Base-by-base conservation (phyloP, 2,329 filamentous ascomycete species). In the Colletotrichum liriopes region DNA sequence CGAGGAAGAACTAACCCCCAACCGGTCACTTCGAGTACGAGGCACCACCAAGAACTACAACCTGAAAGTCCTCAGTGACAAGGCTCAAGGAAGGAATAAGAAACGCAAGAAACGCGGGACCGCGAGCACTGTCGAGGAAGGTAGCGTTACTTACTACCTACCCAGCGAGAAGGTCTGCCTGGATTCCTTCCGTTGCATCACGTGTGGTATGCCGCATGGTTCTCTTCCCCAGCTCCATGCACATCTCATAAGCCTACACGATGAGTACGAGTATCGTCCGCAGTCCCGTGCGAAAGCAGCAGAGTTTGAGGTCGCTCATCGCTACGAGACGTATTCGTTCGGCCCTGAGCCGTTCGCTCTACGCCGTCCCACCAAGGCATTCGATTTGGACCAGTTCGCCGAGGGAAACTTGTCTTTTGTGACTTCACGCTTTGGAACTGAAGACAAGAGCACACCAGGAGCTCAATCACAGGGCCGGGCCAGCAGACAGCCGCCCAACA, bases 41-140 rank as follows among this genome's bases (percentile, higher is more conserved):
- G 70, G 65, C 23, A 82, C 82, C 52, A 85, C 84, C 67, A 86
- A 87, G 72, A 84, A 85, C 29, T 92, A 92, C 77, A 92, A 92
- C 74, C 79, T 91, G 47, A 91, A 90, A 77, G 82, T 86, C 16
- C 80, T 91, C 20, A 91, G 86, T 78, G 88, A 89, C 75, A 87
- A 88, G 75, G 88, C 88, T 7, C 84, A 88, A 63, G 88, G 89
- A 5, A 87, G 84, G 74, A 85, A 86, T 54, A 84, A 83, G 73
- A 87, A 85, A 73, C 83, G 83, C n/a, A 82, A 82, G 66, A 81
- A 80, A 67, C 78, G 76, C 75, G 79, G 52, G 9, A 52, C 56
- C 16, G 72, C 72, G 67, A 77, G 67, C 72, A 76, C 73, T 32
- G 70, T 73, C 47, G 81, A 79, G 67, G 84, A 84, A 75, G 85